Evolutionary conservation across 805 yeast genomes (phyloP).

Genomic region (Pichia kluyveri): DNA sequence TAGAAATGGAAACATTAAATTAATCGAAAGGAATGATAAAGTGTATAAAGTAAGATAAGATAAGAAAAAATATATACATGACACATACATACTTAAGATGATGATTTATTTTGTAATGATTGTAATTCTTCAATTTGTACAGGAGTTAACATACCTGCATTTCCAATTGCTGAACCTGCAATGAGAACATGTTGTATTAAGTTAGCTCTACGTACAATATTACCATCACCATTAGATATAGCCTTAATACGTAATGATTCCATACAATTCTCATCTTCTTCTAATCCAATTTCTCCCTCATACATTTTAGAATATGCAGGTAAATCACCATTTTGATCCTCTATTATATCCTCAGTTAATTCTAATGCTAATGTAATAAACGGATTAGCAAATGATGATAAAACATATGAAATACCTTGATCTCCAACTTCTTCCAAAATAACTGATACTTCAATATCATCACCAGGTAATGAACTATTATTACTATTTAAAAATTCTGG

Average conservation of each 20-base stretch:
- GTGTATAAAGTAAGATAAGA: too few species aligned
- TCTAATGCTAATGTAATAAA: conserved; percentile 22
- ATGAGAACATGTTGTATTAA: background rate
- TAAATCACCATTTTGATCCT: conserved; percentile 47
- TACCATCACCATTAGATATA: conserved; percentile 15
- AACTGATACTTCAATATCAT: background rate
- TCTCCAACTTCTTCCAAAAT: background rate
- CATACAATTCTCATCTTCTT: conserved; percentile 14
- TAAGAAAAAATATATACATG: too few species aligned
- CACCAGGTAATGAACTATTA: background rate
- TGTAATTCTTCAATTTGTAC: background rate
- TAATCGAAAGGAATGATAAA: too few species aligned
- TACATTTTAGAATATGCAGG: conserved; percentile 34
- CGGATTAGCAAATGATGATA: conserved; percentile 20
- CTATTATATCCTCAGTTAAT: conserved; percentile 70
- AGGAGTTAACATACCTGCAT: background rate
- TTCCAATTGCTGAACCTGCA: background rate
- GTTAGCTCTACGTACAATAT: conserved; percentile 5
- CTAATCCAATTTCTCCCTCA: background rate
- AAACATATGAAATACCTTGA: conserved; percentile 17
- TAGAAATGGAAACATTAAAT: background rate
- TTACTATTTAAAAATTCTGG: conserved; percentile 1
- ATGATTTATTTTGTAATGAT: background rate
- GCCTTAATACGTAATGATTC: conserved; percentile 10
- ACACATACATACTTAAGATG: background rate